Evolutionary conservation across 768 basidiomycete genomes (phyloP), one percentile per base, ranked within the genome.

Genomic region (Termitomyces sp.): DNA sequence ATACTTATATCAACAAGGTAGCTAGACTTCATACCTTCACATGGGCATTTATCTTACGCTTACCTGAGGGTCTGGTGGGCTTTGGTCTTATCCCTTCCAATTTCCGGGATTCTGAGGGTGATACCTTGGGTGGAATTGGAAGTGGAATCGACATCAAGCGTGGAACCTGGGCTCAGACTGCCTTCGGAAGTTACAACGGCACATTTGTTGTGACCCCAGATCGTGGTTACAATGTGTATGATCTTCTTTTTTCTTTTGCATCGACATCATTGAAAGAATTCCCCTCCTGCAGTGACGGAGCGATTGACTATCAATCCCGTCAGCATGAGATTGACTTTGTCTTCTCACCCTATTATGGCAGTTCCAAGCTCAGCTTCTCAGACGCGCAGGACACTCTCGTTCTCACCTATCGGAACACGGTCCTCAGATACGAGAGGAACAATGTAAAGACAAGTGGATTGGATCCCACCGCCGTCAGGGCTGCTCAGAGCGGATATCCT

Each of bases 31-130:
- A 7, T 19, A 12, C 12, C n/a, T 41, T n/a, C 30, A 21, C 9
- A 35, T 35, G 12, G 4, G 10, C 17, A 19, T 48, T 33, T 8
- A 42, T 35, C 49, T 49, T 40, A 47, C 21, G 8, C 31, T 49
- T 31, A 37, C 10, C 23, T 43, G 21, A 58, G 79, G 83, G 82
- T n/a, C 62, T 84, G 0, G 82, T 84, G 12, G 84, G 71, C 2
- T 85, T 85, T 63, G 84, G 84, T 6, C 67, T 79, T n/a, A 84
- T 86, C 51, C 80, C 82, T 1, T 77, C 82, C 2, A 71, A 82
- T 63, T 77, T 79, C 60, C 72, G 60, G 4, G 84, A 86, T 40
- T 81, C 80, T 0, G 82, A 79, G 1, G 80, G 79, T 1, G 80
- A 85, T 60, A 85, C 83, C 0, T 57, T 85, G 6, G 85, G 86